phyloP scores from a whole-genome alignment of 257 asterid genomes.

The Apocynum venetum region DNA sequence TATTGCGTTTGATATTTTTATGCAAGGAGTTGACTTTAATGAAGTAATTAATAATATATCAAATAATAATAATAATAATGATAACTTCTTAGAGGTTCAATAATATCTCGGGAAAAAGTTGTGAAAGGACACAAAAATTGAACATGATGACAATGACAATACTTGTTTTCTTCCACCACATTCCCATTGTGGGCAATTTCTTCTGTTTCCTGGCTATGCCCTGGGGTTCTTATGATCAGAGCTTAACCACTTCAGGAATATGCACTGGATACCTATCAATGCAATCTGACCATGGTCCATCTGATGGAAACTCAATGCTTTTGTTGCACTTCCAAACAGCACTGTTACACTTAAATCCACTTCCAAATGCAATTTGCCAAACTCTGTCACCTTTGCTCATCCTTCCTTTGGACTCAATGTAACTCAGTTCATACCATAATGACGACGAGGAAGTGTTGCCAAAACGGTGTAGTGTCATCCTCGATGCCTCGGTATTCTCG shows the following conservation, averaged over 20 bases:
- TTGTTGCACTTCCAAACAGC: constrained; percentile 61
- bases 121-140: neutral
- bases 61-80: neutral
- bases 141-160: neutral
- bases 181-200: neutral
- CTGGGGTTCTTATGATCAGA: constrained; percentile 32
- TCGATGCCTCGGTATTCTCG: constrained; percentile 54
- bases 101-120: neutral
- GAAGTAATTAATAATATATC: too few species aligned
- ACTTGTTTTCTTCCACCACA: neutral
- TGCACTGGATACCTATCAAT: constrained; percentile 72
- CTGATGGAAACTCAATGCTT: constrained; percentile 34
- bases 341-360: constrained; percentile 60
- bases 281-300: constrained; percentile 82
- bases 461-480: constrained; percentile 57
- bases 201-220: neutral
- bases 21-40: too few species aligned
- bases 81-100: neutral
- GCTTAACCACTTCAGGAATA: constrained; percentile 73
- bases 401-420: constrained; percentile 56
- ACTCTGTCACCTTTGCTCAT: constrained; percentile 54
- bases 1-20: too few species aligned
- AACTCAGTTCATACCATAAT: constrained; percentile 54
- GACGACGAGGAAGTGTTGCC: constrained; percentile 62
- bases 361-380: constrained; percentile 61